These are phyloP conservation scores for Paramecium sonneborni DNA, from an alignment of 73 alveolate genomes.

Conservation along the genomic window DNA sequence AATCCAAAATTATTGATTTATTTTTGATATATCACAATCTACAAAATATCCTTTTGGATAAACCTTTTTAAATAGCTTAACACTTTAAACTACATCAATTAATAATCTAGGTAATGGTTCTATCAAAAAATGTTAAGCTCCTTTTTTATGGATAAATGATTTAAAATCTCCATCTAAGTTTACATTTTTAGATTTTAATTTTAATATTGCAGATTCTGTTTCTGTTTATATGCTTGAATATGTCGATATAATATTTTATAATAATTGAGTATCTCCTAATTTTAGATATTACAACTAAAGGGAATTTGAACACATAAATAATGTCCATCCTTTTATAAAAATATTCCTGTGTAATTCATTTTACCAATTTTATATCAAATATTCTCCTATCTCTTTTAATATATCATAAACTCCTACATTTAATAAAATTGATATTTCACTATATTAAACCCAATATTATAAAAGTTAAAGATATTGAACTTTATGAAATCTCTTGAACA, in stretches of 20 bases:
- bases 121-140: not conserved
- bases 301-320: not conserved
- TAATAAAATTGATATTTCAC: not conserved
- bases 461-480: not conserved
- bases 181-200: not conserved
- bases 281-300: not conserved
- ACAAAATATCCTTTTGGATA: not conserved
- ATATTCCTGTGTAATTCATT: not conserved
- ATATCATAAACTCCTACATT: not conserved
- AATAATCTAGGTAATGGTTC: not conserved
- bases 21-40: not conserved
- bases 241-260: not conserved
- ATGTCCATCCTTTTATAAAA: conserved; percentile 22
- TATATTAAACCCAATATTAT: conserved; percentile 35
- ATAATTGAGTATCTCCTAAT: not conserved
- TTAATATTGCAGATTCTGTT: not conserved
- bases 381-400: conserved; percentile 18
- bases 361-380: not conserved
- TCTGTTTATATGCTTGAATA: not conserved
- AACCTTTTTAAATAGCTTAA: not conserved
- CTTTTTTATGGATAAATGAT: not conserved
- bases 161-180: not conserved
- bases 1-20: conserved; percentile 5
- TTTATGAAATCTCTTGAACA: not conserved
- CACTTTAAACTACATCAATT: not conserved